Evolutionary conservation across 2,329 filamentous ascomycete genomes (phyloP).

Genomic region (Hypoxylon sp.): DNA sequence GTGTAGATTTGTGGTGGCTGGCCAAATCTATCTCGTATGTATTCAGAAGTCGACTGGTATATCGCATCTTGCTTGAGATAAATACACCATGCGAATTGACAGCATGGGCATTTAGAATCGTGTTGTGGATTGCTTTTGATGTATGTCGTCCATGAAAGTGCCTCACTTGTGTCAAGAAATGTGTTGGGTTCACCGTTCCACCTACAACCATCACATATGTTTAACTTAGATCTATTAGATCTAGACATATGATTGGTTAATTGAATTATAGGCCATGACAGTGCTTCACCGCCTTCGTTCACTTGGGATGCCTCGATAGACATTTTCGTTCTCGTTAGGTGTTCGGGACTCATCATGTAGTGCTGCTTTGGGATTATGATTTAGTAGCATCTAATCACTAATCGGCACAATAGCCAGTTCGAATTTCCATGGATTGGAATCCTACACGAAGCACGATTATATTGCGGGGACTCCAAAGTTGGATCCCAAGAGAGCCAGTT

Average conservation of each 20-base stretch:
- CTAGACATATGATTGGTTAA: not conserved
- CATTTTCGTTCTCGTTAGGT: not conserved
- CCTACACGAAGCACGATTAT: not conserved
- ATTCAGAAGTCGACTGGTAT: not conserved
- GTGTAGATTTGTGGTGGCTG: too few relatives aligned
- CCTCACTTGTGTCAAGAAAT: not conserved
- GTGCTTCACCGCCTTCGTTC: not conserved
- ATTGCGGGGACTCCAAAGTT: not conserved
- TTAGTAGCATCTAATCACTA: not conserved
- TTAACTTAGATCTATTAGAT: not conserved
- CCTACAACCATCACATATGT: not conserved
- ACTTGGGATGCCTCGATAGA: not conserved
- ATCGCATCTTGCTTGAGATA: not conserved
- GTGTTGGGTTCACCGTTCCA: not conserved
- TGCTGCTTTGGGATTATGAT: not conserved
- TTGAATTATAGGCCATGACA: not conserved
- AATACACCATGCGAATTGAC: not conserved
- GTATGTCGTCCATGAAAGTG: not conserved
- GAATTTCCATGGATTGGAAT: not conserved
- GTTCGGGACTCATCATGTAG: not conserved
- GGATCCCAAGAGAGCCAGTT: too few relatives aligned
- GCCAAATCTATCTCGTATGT: not conserved
- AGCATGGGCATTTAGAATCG: not conserved
- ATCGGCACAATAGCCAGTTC: not conserved
- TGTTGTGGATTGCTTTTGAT: not conserved